Percentiles rank a stretch among this genome's conserved stretches.
These are phyloP conservation scores for Saturnispora sanitii DNA, from an alignment of 805 yeast species.

Conservation along the genomic window DNA sequence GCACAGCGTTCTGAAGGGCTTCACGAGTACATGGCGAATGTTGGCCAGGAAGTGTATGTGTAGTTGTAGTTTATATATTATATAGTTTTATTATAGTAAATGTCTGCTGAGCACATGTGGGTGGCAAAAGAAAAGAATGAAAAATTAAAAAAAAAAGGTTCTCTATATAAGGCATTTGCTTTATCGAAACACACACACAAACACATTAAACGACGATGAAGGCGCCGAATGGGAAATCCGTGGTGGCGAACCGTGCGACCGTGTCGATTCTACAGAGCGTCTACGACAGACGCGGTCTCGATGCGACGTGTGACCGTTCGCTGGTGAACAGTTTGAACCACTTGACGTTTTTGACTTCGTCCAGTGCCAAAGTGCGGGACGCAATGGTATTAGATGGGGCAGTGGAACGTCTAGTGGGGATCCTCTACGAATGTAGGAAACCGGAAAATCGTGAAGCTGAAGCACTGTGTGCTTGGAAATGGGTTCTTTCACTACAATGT, in stretches of 20 bases:
- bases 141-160: not conserved
- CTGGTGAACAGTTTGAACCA: conserved; percentile 86
- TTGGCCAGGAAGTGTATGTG: conserved; percentile 61
- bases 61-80: not conserved
- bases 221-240: conserved; percentile 76
- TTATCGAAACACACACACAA: too few relatives aligned
- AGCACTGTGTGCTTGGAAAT: conserved; percentile 79
- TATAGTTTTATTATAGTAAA: not conserved
- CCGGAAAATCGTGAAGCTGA: conserved; percentile 29
- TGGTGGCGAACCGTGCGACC: conserved; percentile 79
- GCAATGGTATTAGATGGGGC: conserved; percentile 88
- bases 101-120: conserved; percentile 1
- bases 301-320: conserved; percentile 82
- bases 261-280: conserved; percentile 80
- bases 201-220: conserved; percentile 43
- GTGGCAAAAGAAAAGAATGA: not conserved
- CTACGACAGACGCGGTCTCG: conserved; percentile 87
- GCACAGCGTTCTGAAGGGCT: conserved; percentile 59
- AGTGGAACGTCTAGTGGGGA: conserved; percentile 74
- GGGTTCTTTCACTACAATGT: conserved; percentile 94
- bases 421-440: conserved; percentile 66
- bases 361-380: conserved; percentile 83
- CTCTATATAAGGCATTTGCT: too few relatives aligned
- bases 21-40: conserved; percentile 47
- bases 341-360: conserved; percentile 75